Conservation (phyloP, 306 rosid genomes). For the Crotalaria pallida region DNA sequence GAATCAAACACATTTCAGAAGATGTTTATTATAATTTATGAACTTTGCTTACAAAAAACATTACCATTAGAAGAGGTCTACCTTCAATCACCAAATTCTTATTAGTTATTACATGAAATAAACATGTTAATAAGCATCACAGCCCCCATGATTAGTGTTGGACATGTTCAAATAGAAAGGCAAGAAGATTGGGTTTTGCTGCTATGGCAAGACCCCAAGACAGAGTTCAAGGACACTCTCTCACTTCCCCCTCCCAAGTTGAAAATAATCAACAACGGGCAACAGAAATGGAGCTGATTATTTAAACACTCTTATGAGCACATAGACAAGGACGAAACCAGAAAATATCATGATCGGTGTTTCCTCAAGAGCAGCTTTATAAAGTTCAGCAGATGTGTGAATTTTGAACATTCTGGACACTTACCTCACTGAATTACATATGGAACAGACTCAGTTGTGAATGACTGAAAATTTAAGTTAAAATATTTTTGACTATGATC, state of each 20-base stretch:
- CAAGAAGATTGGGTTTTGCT: not conserved
- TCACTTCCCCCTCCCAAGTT: not conserved
- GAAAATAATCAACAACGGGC: not conserved
- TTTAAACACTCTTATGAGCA: not conserved
- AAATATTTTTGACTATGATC: not conserved
- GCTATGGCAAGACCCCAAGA: conserved; percentile 4
- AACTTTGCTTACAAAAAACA: not conserved
- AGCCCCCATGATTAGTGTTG: not conserved
- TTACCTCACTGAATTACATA: conserved; percentile 4
- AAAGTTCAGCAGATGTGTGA: not conserved
- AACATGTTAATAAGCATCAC: not conserved
- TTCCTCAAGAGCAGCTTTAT: not conserved
- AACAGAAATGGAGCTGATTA: conserved; percentile 15
- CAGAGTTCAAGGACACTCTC: not conserved
- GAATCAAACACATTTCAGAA: not conserved
- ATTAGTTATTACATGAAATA: conserved; percentile 6
- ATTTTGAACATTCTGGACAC: not conserved
- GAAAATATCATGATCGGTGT: not conserved
- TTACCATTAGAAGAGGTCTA: not conserved
- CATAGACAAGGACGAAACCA: not conserved
- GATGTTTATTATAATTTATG: not conserved
- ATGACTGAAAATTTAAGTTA: conserved; percentile 2
- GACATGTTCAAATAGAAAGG: not conserved
- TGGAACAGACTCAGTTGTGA: not conserved
- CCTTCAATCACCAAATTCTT: conserved; percentile 3